Conservation (phyloP, 2,329 filamentous ascomycete genomes). For the Alternaria triticimaculans region DNA sequence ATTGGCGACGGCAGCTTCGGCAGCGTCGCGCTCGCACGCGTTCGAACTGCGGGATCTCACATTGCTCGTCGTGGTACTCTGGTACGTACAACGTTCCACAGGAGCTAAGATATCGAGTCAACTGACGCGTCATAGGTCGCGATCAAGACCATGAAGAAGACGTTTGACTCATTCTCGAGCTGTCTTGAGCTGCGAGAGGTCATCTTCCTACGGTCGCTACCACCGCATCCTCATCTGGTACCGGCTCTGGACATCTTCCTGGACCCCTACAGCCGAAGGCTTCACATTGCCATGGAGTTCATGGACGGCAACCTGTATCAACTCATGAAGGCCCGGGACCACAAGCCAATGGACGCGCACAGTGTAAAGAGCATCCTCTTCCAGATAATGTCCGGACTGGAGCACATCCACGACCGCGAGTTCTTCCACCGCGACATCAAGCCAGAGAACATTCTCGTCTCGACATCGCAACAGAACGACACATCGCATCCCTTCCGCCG, state of each 20-base stretch:
- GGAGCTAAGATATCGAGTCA: constrained; percentile 7
- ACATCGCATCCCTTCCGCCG: constrained; percentile 84
- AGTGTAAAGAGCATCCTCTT: constrained; percentile 98
- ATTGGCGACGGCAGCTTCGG: constrained; percentile 99
- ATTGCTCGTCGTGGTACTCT: constrained; percentile 89
- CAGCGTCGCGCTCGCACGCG: constrained; percentile 89
- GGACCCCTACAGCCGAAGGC: constrained; percentile 92
- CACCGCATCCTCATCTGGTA: constrained; percentile 89
- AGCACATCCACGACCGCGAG: constrained; percentile 95
- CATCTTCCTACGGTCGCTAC: constrained; percentile 90
- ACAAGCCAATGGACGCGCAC: constrained; percentile 86
- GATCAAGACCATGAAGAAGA: constrained; percentile 99
- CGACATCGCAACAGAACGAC: constrained; percentile 84
- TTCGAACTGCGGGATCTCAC: constrained; percentile 86
- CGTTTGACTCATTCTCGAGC: constrained; percentile 87
- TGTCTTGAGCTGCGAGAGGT: constrained; percentile 96
- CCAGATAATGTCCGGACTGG: constrained; percentile 93
- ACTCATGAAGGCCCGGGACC: constrained; percentile 96
- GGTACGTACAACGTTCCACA: constrained; percentile 64
- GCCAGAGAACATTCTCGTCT: constrained; percentile 97
- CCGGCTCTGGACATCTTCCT: constrained; percentile 98
- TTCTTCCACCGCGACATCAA: constrained; percentile 99
- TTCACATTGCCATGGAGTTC: constrained; percentile 99
- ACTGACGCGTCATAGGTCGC: constrained; percentile 71
- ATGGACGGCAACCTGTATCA: constrained; percentile 99